These are phyloP conservation scores for Caloboletus firmus DNA, from an alignment of 1,284 basidiomycete genomes.

Conservation along the genomic window DNA sequence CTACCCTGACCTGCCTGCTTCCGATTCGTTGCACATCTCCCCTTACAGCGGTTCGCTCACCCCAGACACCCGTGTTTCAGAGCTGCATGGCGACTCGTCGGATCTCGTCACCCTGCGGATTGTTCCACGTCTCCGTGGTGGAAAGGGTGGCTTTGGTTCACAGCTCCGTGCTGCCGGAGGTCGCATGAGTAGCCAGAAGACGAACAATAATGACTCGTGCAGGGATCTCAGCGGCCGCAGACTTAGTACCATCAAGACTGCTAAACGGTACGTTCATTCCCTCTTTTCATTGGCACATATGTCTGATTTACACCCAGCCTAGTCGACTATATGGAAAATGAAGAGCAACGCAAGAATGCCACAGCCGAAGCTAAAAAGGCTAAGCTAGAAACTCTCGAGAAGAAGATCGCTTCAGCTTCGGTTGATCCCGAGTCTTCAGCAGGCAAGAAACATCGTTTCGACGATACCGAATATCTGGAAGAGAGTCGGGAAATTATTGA, in stretches of 20 bases:
- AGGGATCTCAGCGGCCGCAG: conserved; percentile 89
- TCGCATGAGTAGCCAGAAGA: conserved; percentile 95
- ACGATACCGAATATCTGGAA: conserved; percentile 91
- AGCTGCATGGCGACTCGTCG: conserved; percentile 41
- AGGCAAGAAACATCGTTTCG: conserved; percentile 85
- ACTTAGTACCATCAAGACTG: conserved; percentile 93
- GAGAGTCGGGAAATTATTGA: conserved; percentile 92
- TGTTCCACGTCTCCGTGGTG: conserved; percentile 75
- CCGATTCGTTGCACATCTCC: conserved; percentile 51
- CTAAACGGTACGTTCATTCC: conserved; percentile 68
- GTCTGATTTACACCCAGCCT: conserved; percentile 52
- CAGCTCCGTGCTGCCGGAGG: conserved; percentile 96
- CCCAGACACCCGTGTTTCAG: conserved; percentile 44
- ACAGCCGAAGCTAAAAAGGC: conserved; percentile 79
- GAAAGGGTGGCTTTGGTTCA: conserved; percentile 97
- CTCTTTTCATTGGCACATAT: not conserved
- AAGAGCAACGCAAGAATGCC: conserved; percentile 80
- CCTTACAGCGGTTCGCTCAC: conserved; percentile 51
- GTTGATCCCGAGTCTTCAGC: conserved; percentile 52
- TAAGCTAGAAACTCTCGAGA: conserved; percentile 84
- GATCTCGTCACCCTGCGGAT: conserved; percentile 61
- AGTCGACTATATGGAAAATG: conserved; percentile 85
- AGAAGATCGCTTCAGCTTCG: conserved; percentile 67
- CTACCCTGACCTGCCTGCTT: conserved; percentile 56
- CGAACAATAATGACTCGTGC: conserved; percentile 93